Base-by-base conservation (phyloP, 2,329 filamentous ascomycete species). In the Talaromyces sp. region DNA sequence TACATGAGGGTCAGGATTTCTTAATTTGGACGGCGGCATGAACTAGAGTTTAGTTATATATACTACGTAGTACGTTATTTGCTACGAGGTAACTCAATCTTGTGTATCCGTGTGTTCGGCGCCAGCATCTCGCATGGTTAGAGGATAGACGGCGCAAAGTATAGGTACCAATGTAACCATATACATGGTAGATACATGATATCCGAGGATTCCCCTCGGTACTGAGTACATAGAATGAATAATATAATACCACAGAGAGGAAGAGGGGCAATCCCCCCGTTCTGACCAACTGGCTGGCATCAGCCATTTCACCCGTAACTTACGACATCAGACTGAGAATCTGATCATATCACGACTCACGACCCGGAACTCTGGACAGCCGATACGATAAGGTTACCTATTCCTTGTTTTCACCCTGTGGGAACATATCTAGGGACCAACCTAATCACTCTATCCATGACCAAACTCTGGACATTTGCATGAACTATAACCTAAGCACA, bases 1-100 rank as follows among this genome's bases (percentile, higher is more conserved):
- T 35, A 28, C 19, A 45, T 33, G 35, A 43, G 54, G 45, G 35
- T 35, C 17, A 28, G 6, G 43, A 56, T 39, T 56, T 19, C 54
- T 33, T 17, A 11, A 21, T 56, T 7, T 43, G 45, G 54, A 56
- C 54, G 54, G 22, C 43, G 22, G 45, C 54, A 56, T 52, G 48
- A 52, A 52, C 33, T 51, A 51, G 48, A 51, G n/a, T n/a, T n/a
- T n/a, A n/a, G n/a, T n/a, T 51, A 21, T 19, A 31, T 15, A 45
- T 45, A 13, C 21, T 21, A 31, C n/a, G 15, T 46, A 31, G 28
- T 9, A 48, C 7, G 11, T 13, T 13, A 28, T 35, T 5, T 8
- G 33, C 33, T 35, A 35, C 33, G 11, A 35, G 5, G n/a, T 11
- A 21, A 48, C 45, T 35, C 45, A 33, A 35, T 33, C 45, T 33